Base-by-base conservation (phyloP, 208 protist genomes). In the Trypanosoma grayi region DNA sequence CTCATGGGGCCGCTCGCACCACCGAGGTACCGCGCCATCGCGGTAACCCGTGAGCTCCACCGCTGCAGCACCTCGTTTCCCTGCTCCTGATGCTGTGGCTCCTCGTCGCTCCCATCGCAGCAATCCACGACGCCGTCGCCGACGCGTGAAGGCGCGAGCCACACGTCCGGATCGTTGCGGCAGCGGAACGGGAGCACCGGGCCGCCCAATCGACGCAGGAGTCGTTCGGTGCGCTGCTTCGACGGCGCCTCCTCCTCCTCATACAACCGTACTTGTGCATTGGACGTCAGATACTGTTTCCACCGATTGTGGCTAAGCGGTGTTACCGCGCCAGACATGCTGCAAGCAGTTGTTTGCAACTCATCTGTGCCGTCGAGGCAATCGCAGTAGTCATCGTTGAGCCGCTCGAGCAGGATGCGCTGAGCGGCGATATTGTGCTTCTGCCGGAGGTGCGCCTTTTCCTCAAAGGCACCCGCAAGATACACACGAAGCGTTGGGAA, bases 371-470 rank as follows among this genome's bases (percentile, higher is more conserved):
- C 86, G 53, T 93, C 86, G 3, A 83, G 27, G 62, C 83, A 93
- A 64, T 93, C 86, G 72, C 86, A 93, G 73, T 93, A 93, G 67
- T 93, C 81, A 58, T 90, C 86, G 67, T 88, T 85, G 20, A 93
- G 46, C 52, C 64, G 61, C 11, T 53, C 7, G 3, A 93, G 75
- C 0, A 66, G 67, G 47, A 93, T 83, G 30, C 45, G 50, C 64
- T 87, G 78, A 7, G 73, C 66, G n/a, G 79, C 83, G 6, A 70
- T 37, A 65, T 90, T 86, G 14, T 60, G 20, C 4, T 46, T 27
- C 25, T 80, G 80, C 22, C 56, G 14, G 10, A 40, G 18, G 46
- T 93, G 85, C 66, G 66, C 59, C 40, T 60, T 22, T 46, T 68
- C 78, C 53, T 93, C 82, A n/a, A 59, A 55, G 0, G 20, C 27